Conservation (phyloP, 2,329 filamentous ascomycete species). For the Sarocladiaceae sp. region DNA sequence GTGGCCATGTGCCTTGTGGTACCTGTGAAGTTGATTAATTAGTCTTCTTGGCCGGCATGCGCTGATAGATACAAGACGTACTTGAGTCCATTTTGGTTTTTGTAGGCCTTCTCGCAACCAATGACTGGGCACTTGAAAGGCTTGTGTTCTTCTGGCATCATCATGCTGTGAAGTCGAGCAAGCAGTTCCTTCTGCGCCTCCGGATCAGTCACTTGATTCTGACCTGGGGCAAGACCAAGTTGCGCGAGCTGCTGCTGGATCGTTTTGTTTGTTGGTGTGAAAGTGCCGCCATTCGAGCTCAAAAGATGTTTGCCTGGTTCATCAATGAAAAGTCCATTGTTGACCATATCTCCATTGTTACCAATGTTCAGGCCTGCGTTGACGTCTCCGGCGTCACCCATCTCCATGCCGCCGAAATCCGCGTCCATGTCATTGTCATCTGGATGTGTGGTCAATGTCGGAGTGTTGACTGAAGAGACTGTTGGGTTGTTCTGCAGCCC, state of each 20-base stretch:
- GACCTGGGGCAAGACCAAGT: slow-evolving; percentile 67
- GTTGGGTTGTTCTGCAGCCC: slow-evolving; percentile 88
- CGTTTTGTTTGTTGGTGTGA: slow-evolving; percentile 17
- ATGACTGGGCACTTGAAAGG: slow-evolving; percentile 97
- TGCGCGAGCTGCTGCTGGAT: slow-evolving; percentile 63
- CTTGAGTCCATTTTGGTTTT: slow-evolving; percentile 98
- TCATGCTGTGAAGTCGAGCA: slow-evolving; percentile 52
- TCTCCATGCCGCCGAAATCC: slow-evolving; percentile 57
- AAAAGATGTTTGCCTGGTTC: slow-evolving; percentile 92
- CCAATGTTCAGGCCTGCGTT: slow-evolving; percentile 48
- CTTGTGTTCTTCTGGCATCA: slow-evolving; percentile 85
- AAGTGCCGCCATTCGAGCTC: slow-evolving; percentile 62
- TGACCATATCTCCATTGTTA: slow-evolving; percentile 33
- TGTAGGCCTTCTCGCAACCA: slow-evolving; percentile 98
- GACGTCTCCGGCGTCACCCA: slow-evolving; percentile 59
- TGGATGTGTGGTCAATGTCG: slow-evolving; percentile 73
- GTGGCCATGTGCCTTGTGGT: slow-evolving; percentile 79
- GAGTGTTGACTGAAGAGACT: slow-evolving; percentile 94
- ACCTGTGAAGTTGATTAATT: slow-evolving; percentile 37
- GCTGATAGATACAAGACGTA: slow-evolving; percentile 41
- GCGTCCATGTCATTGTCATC: slow-evolving; percentile 66
- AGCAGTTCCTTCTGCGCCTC: slow-evolving; percentile 59
- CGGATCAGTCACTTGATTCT: slow-evolving; percentile 62
- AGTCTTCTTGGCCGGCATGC: neutral
- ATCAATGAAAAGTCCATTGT: slow-evolving; percentile 60